Percentiles rank a stretch among this genome's conserved stretches.
Conservation (phyloP, 306 rosid genomes). For the Vigna unguiculata region DNA sequence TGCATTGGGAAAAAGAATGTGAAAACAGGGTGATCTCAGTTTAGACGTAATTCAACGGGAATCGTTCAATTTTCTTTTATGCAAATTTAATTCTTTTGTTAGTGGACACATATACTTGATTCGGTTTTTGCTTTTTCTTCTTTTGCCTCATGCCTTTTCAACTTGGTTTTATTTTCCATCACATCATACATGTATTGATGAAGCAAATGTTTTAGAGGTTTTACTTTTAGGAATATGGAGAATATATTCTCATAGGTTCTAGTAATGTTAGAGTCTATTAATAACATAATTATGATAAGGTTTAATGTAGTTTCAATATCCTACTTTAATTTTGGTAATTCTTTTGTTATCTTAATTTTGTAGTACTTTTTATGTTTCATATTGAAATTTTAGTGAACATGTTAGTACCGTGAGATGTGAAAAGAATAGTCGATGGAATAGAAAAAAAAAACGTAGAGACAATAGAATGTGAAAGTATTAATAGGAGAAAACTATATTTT, state of each 20-base stretch:
- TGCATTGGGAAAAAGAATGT: conserved; percentile 8
- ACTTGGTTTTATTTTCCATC: no score
- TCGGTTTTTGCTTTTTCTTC: conserved; percentile 21
- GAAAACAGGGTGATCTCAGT: not conserved
- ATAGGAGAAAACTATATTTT: no score
- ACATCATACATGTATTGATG: not conserved
- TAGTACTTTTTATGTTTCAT: no score
- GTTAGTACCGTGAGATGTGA: no score
- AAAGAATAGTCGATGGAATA: no score
- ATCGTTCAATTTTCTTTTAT: conserved; percentile 3
- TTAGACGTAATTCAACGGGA: not conserved
- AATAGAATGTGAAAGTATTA: no score
- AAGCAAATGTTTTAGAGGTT: not conserved
- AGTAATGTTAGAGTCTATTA: not conserved
- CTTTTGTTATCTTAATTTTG: no score
- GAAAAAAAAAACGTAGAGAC: no score
- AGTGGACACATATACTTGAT: conserved; percentile 45
- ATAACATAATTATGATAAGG: no score
- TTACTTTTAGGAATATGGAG: not conserved
- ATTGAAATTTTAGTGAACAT: no score
- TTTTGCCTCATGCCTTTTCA: not conserved
- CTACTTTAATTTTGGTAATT: no score
- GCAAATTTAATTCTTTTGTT: not conserved
- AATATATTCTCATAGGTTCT: not conserved
- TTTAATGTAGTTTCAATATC: no score